Percentiles rank a stretch among this genome's conserved stretches.
Conservation (phyloP, 768 basidiomycete genomes). For the Termitomyces sp. region DNA sequence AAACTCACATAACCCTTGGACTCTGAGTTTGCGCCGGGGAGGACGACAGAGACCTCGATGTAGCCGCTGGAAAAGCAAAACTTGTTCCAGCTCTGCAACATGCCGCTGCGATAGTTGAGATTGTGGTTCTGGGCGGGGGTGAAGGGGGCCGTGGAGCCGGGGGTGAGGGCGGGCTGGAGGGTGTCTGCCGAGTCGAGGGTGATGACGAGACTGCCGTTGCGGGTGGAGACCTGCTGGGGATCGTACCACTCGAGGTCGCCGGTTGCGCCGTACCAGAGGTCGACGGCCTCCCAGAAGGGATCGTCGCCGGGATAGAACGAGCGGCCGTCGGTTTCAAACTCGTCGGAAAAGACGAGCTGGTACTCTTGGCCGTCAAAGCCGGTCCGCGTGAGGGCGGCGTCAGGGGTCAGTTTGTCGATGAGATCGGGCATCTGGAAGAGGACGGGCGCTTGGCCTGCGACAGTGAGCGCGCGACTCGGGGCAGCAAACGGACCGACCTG, state of each 20-base stretch:
- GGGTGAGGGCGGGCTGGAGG: conserved; percentile 22
- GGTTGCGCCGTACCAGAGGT: conserved; percentile 71
- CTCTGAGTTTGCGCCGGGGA: conserved; percentile 54
- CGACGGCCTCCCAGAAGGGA: conserved; percentile 66
- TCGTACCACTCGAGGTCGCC: conserved; percentile 76
- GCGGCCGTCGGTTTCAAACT: conserved; percentile 58
- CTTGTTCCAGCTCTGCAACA: conserved; percentile 91
- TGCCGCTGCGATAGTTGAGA: conserved; percentile 63
- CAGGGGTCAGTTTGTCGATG: conserved; percentile 71
- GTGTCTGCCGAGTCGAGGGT: conserved; percentile 49
- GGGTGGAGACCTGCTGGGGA: conserved; percentile 59
- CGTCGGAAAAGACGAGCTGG: conserved; percentile 63
- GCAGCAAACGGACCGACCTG: conserved; percentile 9
- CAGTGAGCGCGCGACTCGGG: conserved; percentile 8
- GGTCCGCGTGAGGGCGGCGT: conserved; percentile 46
- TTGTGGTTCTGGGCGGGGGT: conserved; percentile 45
- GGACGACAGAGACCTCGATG: conserved; percentile 59
- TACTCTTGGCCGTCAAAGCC: conserved; percentile 73
- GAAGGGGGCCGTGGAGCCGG: conserved; percentile 39
- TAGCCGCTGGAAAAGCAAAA: conserved; percentile 81
- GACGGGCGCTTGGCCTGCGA: conserved; percentile 55
- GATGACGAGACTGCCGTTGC: conserved; percentile 61
- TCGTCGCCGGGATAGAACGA: conserved; percentile 46
- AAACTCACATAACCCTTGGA: conserved; percentile 43
- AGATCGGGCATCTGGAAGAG: conserved; percentile 53